Percentiles rank a stretch among this genome's conserved stretches.
Evolutionary conservation across 176 grass and related monocot genomes (phyloP).

Genomic region (Leersia perrieri): DNA sequence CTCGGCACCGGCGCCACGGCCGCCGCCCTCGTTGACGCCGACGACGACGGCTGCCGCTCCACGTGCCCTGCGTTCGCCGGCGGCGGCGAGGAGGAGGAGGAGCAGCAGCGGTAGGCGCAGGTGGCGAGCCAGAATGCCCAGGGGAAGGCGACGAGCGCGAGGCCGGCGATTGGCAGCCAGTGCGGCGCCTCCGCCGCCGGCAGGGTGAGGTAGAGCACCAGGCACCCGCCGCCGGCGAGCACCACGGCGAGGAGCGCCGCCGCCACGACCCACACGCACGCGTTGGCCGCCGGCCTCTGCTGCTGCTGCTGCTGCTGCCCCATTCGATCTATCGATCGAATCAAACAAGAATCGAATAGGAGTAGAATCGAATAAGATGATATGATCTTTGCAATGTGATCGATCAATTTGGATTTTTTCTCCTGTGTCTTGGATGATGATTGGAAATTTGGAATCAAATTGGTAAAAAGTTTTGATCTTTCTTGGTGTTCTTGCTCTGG

Average conservation of each 20-base stretch:
- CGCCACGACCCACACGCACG: conserved; percentile 45
- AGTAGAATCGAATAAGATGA: background rate
- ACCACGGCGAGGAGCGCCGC: conserved; percentile 35
- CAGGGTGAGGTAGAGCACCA: conserved; percentile 45
- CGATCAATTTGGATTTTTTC: background rate
- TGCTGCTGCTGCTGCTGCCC: conserved; percentile 17
- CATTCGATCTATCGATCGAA: background rate
- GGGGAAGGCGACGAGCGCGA: conserved; percentile 37
- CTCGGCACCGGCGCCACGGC: conserved; percentile 4
- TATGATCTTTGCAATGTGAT: background rate
- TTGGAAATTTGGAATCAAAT: background rate
- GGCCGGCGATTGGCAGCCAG: conserved; percentile 42
- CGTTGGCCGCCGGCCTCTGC: conserved; percentile 20
- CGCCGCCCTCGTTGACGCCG: conserved; percentile 8
- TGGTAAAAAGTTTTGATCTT: conserved; percentile 28
- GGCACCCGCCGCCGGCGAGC: conserved; percentile 43
- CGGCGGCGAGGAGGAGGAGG: background rate
- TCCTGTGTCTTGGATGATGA: background rate
- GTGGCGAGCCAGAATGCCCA: conserved; percentile 55
- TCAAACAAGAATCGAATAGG: background rate
- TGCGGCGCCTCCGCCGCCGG: conserved; percentile 21
- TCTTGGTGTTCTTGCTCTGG: conserved; percentile 14
- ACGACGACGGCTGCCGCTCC: conserved; percentile 20
- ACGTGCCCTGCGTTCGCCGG: background rate
- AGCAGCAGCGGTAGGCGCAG: conserved; percentile 50